Conservation (phyloP, 2,329 filamentous ascomycete genomes). For the Neoarthrinium moseri region DNA sequence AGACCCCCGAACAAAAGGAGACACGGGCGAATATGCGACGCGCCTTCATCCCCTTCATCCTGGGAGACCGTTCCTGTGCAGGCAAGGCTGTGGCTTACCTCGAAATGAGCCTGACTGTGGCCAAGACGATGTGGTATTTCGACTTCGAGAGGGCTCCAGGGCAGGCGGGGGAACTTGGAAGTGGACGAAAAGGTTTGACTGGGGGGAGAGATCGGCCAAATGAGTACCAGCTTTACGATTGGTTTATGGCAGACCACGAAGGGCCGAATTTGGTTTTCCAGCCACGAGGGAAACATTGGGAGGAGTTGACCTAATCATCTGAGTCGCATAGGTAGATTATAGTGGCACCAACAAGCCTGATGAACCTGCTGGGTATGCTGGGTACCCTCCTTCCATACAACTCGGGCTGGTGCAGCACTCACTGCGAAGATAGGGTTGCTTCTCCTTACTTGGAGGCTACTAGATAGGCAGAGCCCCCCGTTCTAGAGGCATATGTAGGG, state of each 20-base stretch:
- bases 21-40: neutral
- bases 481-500: no score
- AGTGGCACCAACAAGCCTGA: no score
- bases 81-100: constrained; percentile 27
- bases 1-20: neutral
- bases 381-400: no score
- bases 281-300: neutral
- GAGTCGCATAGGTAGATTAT: neutral
- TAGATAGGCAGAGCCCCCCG: no score
- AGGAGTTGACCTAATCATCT: neutral
- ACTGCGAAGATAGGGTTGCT: no score
- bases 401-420: no score
- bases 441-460: no score
- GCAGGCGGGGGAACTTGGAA: neutral
- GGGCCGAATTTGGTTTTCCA: neutral
- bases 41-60: constrained; percentile 29
- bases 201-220: neutral
- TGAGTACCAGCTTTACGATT: neutral
- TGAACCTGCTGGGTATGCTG: no score
- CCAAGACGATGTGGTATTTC: constrained; percentile 17
- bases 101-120: constrained; percentile 17
- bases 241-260: neutral
- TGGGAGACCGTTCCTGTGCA: constrained; percentile 32
- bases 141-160: constrained; percentile 7
- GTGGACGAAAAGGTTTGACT: neutral